A percentile compares a stretch with the other conserved stretches of the same genome.
Conservation (phyloP, 2,329 filamentous ascomycete genomes). For the Calycina marina region DNA sequence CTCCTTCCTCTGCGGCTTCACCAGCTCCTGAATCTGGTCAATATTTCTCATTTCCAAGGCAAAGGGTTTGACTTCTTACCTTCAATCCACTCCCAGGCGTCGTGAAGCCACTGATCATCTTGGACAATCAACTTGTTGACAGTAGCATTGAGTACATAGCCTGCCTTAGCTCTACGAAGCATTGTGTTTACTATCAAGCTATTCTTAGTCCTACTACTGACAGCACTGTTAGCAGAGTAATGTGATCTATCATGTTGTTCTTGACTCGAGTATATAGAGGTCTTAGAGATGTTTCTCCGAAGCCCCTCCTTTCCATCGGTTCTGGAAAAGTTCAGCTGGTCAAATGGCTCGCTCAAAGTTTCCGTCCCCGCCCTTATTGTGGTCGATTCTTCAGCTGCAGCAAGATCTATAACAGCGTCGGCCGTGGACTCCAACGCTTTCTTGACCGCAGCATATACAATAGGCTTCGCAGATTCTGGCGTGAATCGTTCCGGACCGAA, state of each 20-base stretch:
- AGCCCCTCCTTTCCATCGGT: not conserved
- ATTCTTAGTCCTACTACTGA: slow-evolving; percentile 7
- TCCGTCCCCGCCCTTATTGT: not conserved
- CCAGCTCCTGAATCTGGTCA: slow-evolving; percentile 36
- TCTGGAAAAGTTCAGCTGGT: slow-evolving; percentile 5
- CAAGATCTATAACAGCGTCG: slow-evolving; percentile 13
- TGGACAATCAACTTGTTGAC: slow-evolving; percentile 52
- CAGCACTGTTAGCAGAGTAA: slow-evolving; percentile 22
- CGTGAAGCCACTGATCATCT: slow-evolving; percentile 61
- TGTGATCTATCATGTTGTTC: slow-evolving; percentile 39
- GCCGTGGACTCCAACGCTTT: slow-evolving; percentile 10
- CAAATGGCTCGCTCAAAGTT: slow-evolving; percentile 3
- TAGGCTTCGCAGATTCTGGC: slow-evolving; percentile 4
- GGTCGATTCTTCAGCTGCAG: slow-evolving; percentile 4
- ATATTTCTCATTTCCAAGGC: not conserved
- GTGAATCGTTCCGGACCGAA: slow-evolving; percentile 40
- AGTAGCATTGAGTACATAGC: slow-evolving; percentile 47
- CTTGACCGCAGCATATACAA: slow-evolving; percentile 19
- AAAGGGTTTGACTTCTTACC: slow-evolving; percentile 41
- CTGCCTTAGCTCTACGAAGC: slow-evolving; percentile 44
- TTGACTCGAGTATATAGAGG: slow-evolving; percentile 27
- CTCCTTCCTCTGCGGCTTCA: slow-evolving; percentile 45
- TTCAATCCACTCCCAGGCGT: slow-evolving; percentile 64
- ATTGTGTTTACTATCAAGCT: slow-evolving; percentile 33
- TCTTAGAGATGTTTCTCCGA: too few species aligned